Evolutionary conservation across 257 asterid species (phyloP).

Genomic region (Solanum virginianum): DNA sequence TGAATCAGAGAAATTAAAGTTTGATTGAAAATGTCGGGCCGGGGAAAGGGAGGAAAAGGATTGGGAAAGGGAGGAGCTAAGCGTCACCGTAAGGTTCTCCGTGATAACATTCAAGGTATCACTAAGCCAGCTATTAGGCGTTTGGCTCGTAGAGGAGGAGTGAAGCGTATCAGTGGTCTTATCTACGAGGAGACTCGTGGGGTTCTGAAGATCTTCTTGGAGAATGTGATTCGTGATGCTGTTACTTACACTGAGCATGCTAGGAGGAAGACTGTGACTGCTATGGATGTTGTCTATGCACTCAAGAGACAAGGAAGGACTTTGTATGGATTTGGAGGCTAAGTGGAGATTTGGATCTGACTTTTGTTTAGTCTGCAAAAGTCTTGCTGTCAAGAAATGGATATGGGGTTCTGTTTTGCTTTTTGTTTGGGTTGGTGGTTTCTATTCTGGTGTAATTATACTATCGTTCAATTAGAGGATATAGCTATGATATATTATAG

Average conservation of each 20-base stretch:
- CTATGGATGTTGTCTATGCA: not conserved
- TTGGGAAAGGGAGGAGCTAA: constrained; percentile 2
- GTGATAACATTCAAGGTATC: constrained; percentile 1
- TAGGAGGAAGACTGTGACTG: not conserved
- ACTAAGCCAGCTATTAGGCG: not conserved
- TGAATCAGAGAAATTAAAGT: not conserved
- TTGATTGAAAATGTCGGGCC: not conserved
- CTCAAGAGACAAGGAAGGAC: not conserved
- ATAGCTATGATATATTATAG: not conserved
- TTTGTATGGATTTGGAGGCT: not conserved
- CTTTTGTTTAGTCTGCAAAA: not conserved
- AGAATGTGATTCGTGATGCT: not conserved
- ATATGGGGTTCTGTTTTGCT: not conserved
- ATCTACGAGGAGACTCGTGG: constrained; percentile 2
- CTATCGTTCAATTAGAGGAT: not conserved
- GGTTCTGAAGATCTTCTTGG: not conserved
- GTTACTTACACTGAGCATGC: not conserved
- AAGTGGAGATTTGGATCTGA: not conserved
- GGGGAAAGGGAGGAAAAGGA: constrained; percentile 2
- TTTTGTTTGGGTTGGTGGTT: not conserved
- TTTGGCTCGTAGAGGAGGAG: not conserved
- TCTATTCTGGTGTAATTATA: not conserved
- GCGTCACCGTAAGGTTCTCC: not conserved
- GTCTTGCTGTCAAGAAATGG: constrained; percentile 26
- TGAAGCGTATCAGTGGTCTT: not conserved